Percentiles rank a stretch among this genome's conserved stretches.
Evolutionary conservation across 495 filamentous ascomycete genomes (phyloP).

Genomic region (Halenospora varia): DNA sequence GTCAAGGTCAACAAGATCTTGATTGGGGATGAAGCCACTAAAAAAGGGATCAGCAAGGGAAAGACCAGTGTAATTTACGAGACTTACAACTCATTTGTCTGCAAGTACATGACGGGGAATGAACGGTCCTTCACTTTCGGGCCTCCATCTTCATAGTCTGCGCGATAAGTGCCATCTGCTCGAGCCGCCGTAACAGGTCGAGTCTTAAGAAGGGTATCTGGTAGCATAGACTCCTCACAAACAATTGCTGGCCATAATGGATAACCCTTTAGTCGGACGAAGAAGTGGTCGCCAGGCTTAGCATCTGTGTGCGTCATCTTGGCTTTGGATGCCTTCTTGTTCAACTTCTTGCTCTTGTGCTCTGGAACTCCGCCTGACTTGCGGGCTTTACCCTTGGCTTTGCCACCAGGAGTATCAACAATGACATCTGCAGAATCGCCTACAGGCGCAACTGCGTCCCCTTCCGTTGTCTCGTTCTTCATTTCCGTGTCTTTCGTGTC

Average conservation of each 20-base stretch:
- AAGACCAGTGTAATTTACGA: not conserved
- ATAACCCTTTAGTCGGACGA: constrained; percentile 83
- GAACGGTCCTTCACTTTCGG: constrained; percentile 78
- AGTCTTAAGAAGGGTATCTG: constrained; percentile 59
- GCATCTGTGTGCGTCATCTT: constrained; percentile 70
- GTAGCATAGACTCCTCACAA: constrained; percentile 88
- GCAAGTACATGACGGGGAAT: constrained; percentile 89
- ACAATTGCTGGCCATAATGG: constrained; percentile 89
- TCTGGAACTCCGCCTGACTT: constrained; percentile 64
- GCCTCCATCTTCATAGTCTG: constrained; percentile 77
- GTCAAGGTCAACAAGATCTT: constrained; percentile 69
- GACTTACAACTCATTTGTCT: constrained; percentile 93
- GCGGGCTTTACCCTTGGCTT: constrained; percentile 42
- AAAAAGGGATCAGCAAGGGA: not conserved
- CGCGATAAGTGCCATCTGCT: constrained; percentile 75
- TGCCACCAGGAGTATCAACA: constrained; percentile 30
- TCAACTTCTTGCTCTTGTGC: constrained; percentile 74
- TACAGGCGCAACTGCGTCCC: constrained; percentile 22
- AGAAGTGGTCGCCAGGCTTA: constrained; percentile 80
- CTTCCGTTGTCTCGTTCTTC: constrained; percentile 15
- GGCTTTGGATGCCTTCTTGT: constrained; percentile 73
- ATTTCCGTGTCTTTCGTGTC: constrained; percentile 13
- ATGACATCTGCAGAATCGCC: constrained; percentile 23
- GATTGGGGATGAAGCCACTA: constrained; percentile 84
- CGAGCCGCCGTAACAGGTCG: constrained; percentile 80